phyloP scores from a whole-genome alignment of 768 basidiomycete genomes.

The Clathrus columnatus region DNA sequence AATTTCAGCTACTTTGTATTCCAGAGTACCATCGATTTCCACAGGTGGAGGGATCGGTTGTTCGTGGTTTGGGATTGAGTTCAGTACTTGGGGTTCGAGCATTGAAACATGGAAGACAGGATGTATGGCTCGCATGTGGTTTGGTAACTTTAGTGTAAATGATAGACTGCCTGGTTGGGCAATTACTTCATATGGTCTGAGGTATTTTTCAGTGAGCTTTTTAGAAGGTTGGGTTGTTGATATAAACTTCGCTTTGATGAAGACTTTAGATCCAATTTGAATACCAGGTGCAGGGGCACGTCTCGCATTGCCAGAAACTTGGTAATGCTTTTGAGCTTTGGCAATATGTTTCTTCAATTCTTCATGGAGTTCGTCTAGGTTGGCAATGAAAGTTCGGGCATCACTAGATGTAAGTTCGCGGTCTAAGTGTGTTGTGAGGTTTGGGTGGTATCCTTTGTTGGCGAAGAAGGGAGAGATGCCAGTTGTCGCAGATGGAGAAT shows the following conservation, averaged over 20 bases:
- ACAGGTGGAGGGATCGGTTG: slow-evolving; percentile 13
- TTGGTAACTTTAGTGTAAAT: slow-evolving; percentile 7
- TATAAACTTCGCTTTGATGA: not conserved
- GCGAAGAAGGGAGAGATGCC: slow-evolving; percentile 25
- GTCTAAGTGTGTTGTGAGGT: slow-evolving; percentile 3
- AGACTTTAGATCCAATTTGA: not conserved
- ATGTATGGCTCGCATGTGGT: slow-evolving; percentile 8
- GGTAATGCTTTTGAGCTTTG: not conserved
- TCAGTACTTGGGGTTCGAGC: slow-evolving; percentile 14
- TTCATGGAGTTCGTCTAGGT: not conserved
- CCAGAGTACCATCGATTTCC: slow-evolving; percentile 9
- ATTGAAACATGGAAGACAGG: slow-evolving; percentile 18
- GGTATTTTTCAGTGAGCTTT: not conserved
- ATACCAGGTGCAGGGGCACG: not conserved
- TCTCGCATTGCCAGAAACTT: not conserved
- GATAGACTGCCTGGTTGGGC: not conserved
- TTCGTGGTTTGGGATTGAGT: slow-evolving; percentile 11
- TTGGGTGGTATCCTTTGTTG: slow-evolving; percentile 18
- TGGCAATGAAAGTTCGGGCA: not conserved
- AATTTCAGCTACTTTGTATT: slow-evolving; percentile 14
- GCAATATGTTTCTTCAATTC: not conserved
- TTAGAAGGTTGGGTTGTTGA: not conserved
- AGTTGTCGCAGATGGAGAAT: slow-evolving; percentile 22
- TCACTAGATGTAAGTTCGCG: not conserved
- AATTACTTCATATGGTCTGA: not conserved